Evolutionary conservation across 345 rosid genomes (phyloP).

Genomic region (Dipteronia sinensis): DNA sequence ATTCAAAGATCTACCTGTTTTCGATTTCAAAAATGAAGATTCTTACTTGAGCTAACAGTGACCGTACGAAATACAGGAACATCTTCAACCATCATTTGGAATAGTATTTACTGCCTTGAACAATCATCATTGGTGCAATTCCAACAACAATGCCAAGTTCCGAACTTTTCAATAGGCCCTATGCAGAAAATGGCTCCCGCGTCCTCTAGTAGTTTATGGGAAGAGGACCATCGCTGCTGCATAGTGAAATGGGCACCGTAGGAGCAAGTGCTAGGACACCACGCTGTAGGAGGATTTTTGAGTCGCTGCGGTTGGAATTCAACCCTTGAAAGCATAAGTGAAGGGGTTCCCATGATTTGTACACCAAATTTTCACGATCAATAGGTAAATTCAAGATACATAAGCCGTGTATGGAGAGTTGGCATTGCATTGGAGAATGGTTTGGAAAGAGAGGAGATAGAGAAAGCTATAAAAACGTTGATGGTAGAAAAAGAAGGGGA

Average conservation of each 20-base stretch:
- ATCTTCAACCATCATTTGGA: background rate
- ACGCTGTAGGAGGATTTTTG: background rate
- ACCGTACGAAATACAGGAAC: background rate
- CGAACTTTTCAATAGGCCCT: background rate
- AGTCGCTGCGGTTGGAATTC: background rate
- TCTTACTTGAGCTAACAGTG: too few relatives aligned
- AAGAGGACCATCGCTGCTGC: slow-evolving; percentile 11
- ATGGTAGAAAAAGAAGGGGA: background rate
- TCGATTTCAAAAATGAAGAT: background rate
- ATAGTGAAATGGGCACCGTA: slow-evolving; percentile 54
- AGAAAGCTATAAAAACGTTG: background rate
- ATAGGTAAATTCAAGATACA: background rate
- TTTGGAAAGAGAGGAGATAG: background rate
- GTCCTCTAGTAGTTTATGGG: background rate
- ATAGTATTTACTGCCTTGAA: background rate
- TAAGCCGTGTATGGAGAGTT: background rate
- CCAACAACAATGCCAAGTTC: background rate
- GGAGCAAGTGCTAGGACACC: slow-evolving; percentile 35
- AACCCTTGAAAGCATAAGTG: background rate
- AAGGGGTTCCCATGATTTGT: background rate
- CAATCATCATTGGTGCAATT: background rate
- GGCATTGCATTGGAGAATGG: background rate
- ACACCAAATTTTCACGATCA: background rate
- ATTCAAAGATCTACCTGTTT: background rate
- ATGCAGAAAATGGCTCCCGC: background rate